phyloP scores from a whole-genome alignment of 2,329 filamentous ascomycete genomes.

The Penicillium concentricum region DNA sequence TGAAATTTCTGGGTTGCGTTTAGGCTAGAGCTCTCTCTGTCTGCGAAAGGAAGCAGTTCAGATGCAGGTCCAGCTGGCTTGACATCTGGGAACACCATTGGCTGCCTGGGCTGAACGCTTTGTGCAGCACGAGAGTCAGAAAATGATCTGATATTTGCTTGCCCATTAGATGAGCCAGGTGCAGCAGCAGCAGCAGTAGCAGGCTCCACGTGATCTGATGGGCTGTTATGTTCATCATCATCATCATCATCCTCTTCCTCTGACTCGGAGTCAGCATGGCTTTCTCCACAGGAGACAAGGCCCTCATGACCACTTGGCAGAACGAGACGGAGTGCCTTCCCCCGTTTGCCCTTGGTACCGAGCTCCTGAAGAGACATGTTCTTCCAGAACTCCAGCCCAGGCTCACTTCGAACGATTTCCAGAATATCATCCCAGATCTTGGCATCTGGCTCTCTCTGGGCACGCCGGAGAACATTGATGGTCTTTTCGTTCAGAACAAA shows the following conservation, averaged over 20 bases:
- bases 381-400: constrained; percentile 10
- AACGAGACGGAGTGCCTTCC: not conserved
- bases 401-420: constrained; percentile 2
- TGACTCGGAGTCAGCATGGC: not conserved
- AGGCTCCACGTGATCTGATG: not conserved
- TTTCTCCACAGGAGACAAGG: not conserved
- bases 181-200: not conserved
- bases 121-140: not conserved
- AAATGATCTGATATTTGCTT: not conserved
- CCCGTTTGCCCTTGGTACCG: constrained; percentile 9
- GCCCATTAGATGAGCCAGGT: not conserved
- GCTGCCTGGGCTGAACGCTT: not conserved
- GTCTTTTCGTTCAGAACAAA: constrained; percentile 3
- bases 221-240: not conserved
- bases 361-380: constrained; percentile 11
- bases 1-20: not conserved
- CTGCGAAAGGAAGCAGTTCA: not conserved
- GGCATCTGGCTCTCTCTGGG: not conserved
- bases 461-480: not conserved
- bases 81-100: not conserved
- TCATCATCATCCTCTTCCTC: not conserved
- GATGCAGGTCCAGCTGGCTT: not conserved
- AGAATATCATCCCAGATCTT: constrained; percentile 5
- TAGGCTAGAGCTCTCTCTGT: not conserved
- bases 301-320: constrained; percentile 4